Conservation (phyloP, 1,284 basidiomycete genomes). For the Ganoderma multipileum region DNA sequence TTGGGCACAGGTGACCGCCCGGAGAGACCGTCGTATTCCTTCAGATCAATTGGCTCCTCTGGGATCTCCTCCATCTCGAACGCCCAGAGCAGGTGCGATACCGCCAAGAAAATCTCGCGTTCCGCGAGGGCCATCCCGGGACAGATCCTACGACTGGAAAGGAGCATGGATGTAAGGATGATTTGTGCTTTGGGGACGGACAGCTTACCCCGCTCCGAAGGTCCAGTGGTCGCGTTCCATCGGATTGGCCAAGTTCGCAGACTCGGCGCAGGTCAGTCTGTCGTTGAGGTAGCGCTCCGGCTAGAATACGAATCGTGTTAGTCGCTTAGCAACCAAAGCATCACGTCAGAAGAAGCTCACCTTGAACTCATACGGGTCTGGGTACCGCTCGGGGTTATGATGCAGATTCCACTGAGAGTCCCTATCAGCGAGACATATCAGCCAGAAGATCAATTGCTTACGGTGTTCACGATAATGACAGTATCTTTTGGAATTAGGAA, state of each 20-base stretch:
- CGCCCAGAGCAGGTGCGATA: slow-evolving; percentile 34
- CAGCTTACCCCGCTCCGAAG: slow-evolving; percentile 30
- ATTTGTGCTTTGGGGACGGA: slow-evolving; percentile 29
- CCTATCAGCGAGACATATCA: background rate
- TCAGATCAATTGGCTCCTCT: slow-evolving; percentile 21
- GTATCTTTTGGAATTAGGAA: slow-evolving; percentile 33
- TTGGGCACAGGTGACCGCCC: slow-evolving; percentile 24
- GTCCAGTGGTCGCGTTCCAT: slow-evolving; percentile 33
- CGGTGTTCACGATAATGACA: slow-evolving; percentile 29
- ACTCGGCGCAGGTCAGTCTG: slow-evolving; percentile 27
- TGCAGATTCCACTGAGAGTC: background rate
- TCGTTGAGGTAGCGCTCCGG: slow-evolving; percentile 14
- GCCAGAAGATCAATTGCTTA: background rate
- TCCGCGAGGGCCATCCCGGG: slow-evolving; percentile 42
- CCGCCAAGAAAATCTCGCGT: slow-evolving; percentile 47
- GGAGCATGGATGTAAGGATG: background rate
- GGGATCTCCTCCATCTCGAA: slow-evolving; percentile 17
- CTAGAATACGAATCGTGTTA: background rate
- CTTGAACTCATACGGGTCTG: background rate
- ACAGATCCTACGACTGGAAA: slow-evolving; percentile 34
- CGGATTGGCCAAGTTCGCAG: slow-evolving; percentile 29
- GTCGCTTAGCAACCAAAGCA: background rate
- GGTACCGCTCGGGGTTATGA: background rate
- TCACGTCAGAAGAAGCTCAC: background rate
- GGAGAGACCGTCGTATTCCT: slow-evolving; percentile 24